phyloP scores from a whole-genome alignment of 306 rosid genomes.

The Pyrus bretschneideri region DNA sequence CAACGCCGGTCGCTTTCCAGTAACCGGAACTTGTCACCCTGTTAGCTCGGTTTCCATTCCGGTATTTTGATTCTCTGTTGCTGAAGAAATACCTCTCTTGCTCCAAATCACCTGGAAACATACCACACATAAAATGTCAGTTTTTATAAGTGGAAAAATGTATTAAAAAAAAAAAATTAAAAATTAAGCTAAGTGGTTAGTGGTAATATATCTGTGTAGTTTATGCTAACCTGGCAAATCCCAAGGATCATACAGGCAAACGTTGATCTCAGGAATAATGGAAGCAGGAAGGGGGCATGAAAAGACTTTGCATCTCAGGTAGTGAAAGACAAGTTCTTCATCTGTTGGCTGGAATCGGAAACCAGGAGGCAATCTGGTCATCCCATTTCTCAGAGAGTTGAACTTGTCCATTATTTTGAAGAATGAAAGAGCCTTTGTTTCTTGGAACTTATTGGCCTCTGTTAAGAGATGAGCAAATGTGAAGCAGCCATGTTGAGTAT shows the following conservation, averaged over 20 bases:
- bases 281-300: constrained; percentile 75
- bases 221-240: constrained; percentile 57
- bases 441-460: neutral
- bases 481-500: constrained; percentile 13
- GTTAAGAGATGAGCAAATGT: neutral
- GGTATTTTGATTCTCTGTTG: constrained; percentile 47
- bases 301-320: constrained; percentile 64
- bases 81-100: constrained; percentile 71
- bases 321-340: constrained; percentile 81
- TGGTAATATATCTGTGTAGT: neutral
- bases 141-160: neutral
- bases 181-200: neutral
- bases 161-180: neutral
- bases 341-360: constrained; percentile 95
- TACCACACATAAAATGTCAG: neutral
- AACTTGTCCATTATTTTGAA: constrained; percentile 38
- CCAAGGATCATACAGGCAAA: constrained; percentile 78
- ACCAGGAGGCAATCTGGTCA: constrained; percentile 79
- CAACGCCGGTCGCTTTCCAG: constrained; percentile 83
- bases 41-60: constrained; percentile 55
- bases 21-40: constrained; percentile 66
- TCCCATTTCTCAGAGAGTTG: constrained; percentile 47
- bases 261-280: constrained; percentile 67
- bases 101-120: constrained; percentile 35
- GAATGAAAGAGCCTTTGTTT: neutral